phyloP scores from a whole-genome alignment of 139 green algal genomes.

The Ulvella scutata region DNA sequence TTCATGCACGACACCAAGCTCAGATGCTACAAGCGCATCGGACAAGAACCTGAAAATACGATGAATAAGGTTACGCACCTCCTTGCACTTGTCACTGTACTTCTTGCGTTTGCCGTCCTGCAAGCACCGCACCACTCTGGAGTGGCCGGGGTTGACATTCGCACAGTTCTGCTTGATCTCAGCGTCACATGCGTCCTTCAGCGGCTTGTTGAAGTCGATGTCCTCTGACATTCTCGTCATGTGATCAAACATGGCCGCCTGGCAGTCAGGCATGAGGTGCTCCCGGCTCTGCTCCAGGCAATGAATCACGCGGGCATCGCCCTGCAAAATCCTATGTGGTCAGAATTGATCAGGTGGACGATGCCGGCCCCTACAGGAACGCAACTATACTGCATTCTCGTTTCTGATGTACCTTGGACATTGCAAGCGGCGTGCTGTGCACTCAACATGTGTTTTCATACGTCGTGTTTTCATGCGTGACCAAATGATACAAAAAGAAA shows the following conservation, averaged over 20 bases:
- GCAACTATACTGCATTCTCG: too few relatives aligned
- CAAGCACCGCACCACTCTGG: slow-evolving; percentile 40
- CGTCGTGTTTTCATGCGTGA: too few relatives aligned
- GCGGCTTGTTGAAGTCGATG: slow-evolving; percentile 64
- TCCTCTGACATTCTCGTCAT: slow-evolving; percentile 42
- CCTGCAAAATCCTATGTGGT: slow-evolving; percentile 17
- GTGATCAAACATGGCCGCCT: slow-evolving; percentile 46
- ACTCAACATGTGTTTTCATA: too few relatives aligned
- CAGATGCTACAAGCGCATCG: too few relatives aligned
- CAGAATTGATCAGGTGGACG: neutral
- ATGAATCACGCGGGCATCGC: slow-evolving; percentile 61
- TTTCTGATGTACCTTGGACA: too few relatives aligned
- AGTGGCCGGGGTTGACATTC: slow-evolving; percentile 48
- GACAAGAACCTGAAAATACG: too few relatives aligned
- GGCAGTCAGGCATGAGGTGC: slow-evolving; percentile 45
- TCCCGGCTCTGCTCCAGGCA: slow-evolving; percentile 57
- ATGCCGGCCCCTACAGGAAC: too few relatives aligned
- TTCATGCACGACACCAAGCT: too few relatives aligned
- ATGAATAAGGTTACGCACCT: neutral
- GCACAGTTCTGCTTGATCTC: slow-evolving; percentile 57
- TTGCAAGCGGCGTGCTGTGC: too few relatives aligned
- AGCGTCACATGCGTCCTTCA: slow-evolving; percentile 48
- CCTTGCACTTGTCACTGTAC: slow-evolving; percentile 32
- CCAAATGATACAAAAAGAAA: neutral
- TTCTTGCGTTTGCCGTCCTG: slow-evolving; percentile 43